Conservation (phyloP, 371 early-diverging fungal genomes). For the Mucor irregularis region DNA sequence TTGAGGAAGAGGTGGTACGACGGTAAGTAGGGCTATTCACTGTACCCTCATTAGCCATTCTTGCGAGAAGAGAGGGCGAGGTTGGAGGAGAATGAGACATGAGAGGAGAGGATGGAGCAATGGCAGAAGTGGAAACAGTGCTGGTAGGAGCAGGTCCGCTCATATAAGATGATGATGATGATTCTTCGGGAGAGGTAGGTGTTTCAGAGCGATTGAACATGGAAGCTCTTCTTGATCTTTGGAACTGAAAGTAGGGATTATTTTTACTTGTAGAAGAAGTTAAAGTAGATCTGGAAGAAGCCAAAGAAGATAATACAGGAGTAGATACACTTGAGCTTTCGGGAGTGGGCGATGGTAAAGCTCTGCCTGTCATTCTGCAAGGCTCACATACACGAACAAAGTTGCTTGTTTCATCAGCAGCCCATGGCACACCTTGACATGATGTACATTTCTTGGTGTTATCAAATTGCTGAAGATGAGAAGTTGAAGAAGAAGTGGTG, state of each 20-base stretch:
- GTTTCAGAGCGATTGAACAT: conserved; percentile 5
- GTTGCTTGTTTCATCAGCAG: neutral
- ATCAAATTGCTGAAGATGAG: neutral
- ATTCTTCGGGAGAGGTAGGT: neutral
- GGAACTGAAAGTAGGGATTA: conserved; percentile 7
- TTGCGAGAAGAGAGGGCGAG: neutral
- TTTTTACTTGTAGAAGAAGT: neutral
- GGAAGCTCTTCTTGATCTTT: conserved; percentile 9
- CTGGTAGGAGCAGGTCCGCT: neutral
- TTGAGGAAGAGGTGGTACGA: neutral
- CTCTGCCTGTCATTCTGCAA: neutral
- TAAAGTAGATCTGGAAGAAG: conserved; percentile 5
- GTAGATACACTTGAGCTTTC: conserved; percentile 15
- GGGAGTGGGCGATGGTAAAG: conserved; percentile 4
- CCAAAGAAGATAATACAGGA: conserved; percentile 8
- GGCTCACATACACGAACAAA: neutral
- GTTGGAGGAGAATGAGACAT: neutral
- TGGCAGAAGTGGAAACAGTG: neutral
- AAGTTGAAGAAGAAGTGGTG: neutral
- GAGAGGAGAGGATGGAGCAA: neutral
- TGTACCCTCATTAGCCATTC: neutral
- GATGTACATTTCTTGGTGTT: neutral
- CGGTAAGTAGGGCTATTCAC: neutral
- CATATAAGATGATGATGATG: too few relatives aligned
- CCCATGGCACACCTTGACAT: neutral